These are phyloP conservation scores for Daldinia sp. DNA, from an alignment of 2,329 filamentous ascomycete species.

Conservation along the genomic window DNA sequence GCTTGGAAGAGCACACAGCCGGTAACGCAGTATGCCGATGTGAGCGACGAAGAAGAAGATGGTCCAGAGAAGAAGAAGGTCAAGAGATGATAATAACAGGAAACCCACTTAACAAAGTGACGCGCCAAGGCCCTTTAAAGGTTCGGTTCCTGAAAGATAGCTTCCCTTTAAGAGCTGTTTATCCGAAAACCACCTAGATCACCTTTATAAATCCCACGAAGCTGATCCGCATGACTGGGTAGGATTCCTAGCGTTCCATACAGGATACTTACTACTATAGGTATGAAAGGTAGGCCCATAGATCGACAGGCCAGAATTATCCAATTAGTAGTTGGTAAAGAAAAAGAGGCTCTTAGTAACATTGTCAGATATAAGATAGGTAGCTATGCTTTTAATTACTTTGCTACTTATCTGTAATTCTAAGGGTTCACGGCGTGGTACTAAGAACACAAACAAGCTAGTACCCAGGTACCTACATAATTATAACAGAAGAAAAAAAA, in stretches of 20 bases:
- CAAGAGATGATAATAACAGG: constrained; percentile 61
- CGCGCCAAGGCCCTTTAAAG: constrained; percentile 5
- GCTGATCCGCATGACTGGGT: constrained; percentile 1
- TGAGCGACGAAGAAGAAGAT: constrained; percentile 84
- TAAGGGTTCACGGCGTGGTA: not conserved
- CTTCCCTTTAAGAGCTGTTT: constrained; percentile 15
- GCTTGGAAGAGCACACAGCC: constrained; percentile 94
- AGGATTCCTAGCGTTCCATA: constrained; percentile 16
- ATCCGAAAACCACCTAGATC: constrained; percentile 4
- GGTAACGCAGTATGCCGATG: constrained; percentile 86
- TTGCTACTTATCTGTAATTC: no score
- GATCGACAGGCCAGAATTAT: constrained; percentile 12
- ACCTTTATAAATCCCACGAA: constrained; percentile 1
- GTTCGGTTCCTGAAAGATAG: constrained; percentile 1
- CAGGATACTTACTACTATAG: constrained; percentile 4
- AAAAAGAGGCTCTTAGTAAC: constrained; percentile 22
- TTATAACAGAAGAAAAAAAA: no score
- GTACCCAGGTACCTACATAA: no score
- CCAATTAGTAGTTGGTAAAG: not conserved
- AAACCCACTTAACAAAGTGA: not conserved
- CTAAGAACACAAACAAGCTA: not conserved
- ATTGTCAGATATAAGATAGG: constrained; percentile 1
- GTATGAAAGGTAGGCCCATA: constrained; percentile 26
- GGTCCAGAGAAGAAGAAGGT: constrained; percentile 72
- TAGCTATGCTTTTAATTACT: no score